These are phyloP conservation scores for Mycocentrospora acerina DNA, from an alignment of 2,329 filamentous ascomycete species.

Conservation along the genomic window DNA sequence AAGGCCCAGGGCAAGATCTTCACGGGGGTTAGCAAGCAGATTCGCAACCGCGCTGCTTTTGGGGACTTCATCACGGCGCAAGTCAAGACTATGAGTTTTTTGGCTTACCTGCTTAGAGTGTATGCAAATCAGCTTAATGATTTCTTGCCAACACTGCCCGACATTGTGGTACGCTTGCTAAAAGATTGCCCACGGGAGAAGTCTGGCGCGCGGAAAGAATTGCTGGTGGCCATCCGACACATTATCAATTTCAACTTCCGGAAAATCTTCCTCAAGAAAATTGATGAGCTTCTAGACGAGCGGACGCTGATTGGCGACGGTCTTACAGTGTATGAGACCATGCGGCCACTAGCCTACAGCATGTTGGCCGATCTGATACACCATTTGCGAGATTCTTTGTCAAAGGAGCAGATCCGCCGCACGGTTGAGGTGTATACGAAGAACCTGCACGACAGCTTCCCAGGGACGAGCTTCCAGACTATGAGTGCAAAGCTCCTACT, in stretches of 20 bases:
- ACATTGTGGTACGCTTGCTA: constrained; percentile 85
- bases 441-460: constrained; percentile 92
- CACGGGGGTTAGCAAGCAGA: constrained; percentile 87
- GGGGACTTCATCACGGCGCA: constrained; percentile 97
- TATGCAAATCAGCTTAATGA: constrained; percentile 86
- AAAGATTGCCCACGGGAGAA: constrained; percentile 95
- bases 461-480: constrained; percentile 97
- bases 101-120: constrained; percentile 87
- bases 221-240: constrained; percentile 93
- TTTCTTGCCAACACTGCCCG: constrained; percentile 81
- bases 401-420: constrained; percentile 86
- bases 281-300: constrained; percentile 93
- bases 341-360: constrained; percentile 93
- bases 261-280: constrained; percentile 90
- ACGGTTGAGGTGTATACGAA: constrained; percentile 97
- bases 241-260: constrained; percentile 99
- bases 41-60: constrained; percentile 91
- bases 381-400: constrained; percentile 87
- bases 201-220: constrained; percentile 87
- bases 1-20: constrained; percentile 78
- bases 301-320: constrained; percentile 93
- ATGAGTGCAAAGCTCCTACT: constrained; percentile 97
- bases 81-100: constrained; percentile 98
- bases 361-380: constrained; percentile 99
- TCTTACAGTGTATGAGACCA: constrained; percentile 93